These are phyloP conservation scores for Suhomyces bribrorum DNA, from an alignment of 1,139 yeast genomes.

Conservation along the genomic window DNA sequence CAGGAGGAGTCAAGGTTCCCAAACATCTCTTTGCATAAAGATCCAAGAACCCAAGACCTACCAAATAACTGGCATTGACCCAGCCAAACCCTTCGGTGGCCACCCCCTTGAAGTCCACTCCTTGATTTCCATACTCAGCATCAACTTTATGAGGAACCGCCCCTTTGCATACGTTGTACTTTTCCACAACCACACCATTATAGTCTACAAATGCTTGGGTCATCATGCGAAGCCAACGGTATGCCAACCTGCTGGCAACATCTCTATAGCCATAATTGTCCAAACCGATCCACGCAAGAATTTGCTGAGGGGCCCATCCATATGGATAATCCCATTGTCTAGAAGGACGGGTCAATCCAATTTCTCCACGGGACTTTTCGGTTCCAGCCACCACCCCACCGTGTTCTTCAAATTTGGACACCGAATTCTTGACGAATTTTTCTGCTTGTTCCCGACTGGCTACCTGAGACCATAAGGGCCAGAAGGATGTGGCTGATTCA, in stretches of 20 bases:
- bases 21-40: slow-evolving; percentile 73
- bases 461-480: slow-evolving; percentile 87
- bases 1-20: slow-evolving; percentile 82
- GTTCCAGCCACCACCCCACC: slow-evolving; percentile 95
- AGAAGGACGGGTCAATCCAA: slow-evolving; percentile 71
- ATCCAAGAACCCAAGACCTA: slow-evolving; percentile 72
- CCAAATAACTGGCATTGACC: slow-evolving; percentile 85
- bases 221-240: slow-evolving; percentile 88
- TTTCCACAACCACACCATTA: slow-evolving; percentile 94
- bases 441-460: slow-evolving; percentile 78
- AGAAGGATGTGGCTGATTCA: slow-evolving; percentile 88
- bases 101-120: slow-evolving; percentile 87
- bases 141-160: slow-evolving; percentile 89
- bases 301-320: slow-evolving; percentile 99
- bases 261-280: slow-evolving; percentile 68
- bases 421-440: slow-evolving; percentile 55
- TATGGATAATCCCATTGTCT: slow-evolving; percentile 98
- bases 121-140: slow-evolving; percentile 98
- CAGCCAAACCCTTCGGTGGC: slow-evolving; percentile 97
- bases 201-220: slow-evolving; percentile 91
- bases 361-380: slow-evolving; percentile 68
- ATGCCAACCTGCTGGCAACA: slow-evolving; percentile 70
- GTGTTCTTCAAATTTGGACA: slow-evolving; percentile 74
- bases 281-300: slow-evolving; percentile 89
- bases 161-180: slow-evolving; percentile 84